Percentiles rank a stretch among this genome's conserved stretches.
phyloP scores from a whole-genome alignment of 768 basidiomycete species.

The Ephemerocybe angulata region DNA sequence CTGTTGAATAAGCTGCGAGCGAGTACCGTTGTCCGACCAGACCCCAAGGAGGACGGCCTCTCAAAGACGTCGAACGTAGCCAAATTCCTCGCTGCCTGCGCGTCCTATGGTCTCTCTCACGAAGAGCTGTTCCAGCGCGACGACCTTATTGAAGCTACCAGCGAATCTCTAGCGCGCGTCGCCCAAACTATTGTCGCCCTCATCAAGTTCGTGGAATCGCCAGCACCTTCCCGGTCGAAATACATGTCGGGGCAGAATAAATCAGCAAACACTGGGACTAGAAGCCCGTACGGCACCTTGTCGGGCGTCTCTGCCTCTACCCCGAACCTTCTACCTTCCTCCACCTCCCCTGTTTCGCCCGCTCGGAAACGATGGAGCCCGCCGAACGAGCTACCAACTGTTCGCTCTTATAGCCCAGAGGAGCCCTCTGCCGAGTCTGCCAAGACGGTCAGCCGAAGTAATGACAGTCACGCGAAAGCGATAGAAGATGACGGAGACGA shows the following conservation, averaged over 20 bases:
- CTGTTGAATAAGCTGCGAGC: constrained; percentile 76
- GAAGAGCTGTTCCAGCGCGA: constrained; percentile 67
- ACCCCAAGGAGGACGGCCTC: constrained; percentile 64
- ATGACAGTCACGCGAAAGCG: constrained; percentile 12
- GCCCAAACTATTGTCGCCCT: constrained; percentile 71
- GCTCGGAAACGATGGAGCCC: constrained; percentile 49
- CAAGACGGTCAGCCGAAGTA: constrained; percentile 8
- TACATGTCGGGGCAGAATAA: constrained; percentile 40
- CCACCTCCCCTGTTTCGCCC: constrained; percentile 37
- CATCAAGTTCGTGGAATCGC: constrained; percentile 57
- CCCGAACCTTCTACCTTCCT: constrained; percentile 48
- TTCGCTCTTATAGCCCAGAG: constrained; percentile 56
- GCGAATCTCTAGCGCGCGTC: constrained; percentile 65
- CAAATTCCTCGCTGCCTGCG: constrained; percentile 73
- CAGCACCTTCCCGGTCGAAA: constrained; percentile 43
- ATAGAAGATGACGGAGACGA: constrained; percentile 18
- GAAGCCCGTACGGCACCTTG: constrained; percentile 14
- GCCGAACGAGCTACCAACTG: constrained; percentile 45
- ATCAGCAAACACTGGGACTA: constrained; percentile 14
- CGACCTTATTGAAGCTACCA: constrained; percentile 59
- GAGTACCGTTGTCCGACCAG: constrained; percentile 55
- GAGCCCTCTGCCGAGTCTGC: constrained; percentile 26
- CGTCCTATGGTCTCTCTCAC: constrained; percentile 57
- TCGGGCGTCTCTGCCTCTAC: constrained; percentile 57
- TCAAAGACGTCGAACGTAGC: constrained; percentile 67